Conservation (phyloP, 2,329 filamentous ascomycete species). For the Aspergillus aculeatinus region DNA sequence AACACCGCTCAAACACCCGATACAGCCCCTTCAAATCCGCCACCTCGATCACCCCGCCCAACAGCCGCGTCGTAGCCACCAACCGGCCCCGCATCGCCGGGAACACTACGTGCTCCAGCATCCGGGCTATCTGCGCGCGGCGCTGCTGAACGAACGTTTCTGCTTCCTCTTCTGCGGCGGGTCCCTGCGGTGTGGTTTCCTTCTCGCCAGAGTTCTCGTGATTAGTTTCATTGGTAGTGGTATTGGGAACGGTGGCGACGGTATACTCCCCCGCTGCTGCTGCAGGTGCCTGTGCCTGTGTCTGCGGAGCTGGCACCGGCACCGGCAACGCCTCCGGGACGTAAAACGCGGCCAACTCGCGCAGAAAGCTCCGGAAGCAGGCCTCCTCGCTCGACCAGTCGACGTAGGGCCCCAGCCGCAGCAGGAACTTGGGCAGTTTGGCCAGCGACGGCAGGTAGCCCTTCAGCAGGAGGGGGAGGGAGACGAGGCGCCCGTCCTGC, state of each 20-base stretch:
- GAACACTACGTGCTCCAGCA: constrained; percentile 83
- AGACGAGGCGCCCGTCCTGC: constrained; percentile 70
- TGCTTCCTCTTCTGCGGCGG: constrained; percentile 40
- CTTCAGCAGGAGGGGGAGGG: constrained; percentile 81
- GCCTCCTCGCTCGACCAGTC: constrained; percentile 80
- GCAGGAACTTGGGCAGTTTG: constrained; percentile 84
- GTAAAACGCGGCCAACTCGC: constrained; percentile 85
- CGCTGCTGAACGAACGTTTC: constrained; percentile 50
- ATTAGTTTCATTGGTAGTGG: no score
- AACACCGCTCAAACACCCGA: constrained; percentile 92
- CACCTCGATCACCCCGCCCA: constrained; percentile 78
- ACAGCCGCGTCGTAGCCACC: constrained; percentile 74
- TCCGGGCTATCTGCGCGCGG: constrained; percentile 67
- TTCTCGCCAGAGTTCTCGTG: no score
- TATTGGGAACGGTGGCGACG: no score
- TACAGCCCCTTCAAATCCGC: constrained; percentile 92
- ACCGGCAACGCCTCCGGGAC: constrained; percentile 78
- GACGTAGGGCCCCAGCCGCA: constrained; percentile 83
- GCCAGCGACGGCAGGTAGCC: constrained; percentile 82
- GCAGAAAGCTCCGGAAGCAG: constrained; percentile 83
- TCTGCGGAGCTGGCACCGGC: no score
- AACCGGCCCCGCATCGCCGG: constrained; percentile 81
- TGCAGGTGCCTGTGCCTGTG: no score
- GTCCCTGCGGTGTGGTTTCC: not conserved
- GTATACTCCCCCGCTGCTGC: no score